Evolutionary conservation across 257 asterid species (phyloP).

Genomic region (Solanum bukasovii): DNA sequence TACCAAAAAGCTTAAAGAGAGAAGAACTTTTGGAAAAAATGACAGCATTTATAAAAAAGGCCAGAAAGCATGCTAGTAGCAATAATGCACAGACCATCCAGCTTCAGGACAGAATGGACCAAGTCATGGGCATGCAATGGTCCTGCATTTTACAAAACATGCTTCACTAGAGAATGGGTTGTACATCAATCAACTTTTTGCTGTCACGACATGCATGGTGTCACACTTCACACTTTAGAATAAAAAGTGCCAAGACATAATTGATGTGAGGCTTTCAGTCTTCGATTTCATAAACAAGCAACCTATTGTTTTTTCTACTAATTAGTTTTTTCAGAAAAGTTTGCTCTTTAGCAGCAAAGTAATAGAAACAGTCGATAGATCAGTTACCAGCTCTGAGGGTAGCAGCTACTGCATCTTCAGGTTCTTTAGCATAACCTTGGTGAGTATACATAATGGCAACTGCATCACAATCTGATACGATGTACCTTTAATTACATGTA

Average conservation of each 20-base stretch:
- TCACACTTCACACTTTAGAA: background rate
- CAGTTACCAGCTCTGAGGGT: constrained; percentile 65
- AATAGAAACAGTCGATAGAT: background rate
- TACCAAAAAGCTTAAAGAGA: background rate
- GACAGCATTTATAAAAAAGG: background rate
- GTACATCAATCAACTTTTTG: background rate
- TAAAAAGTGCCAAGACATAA: background rate
- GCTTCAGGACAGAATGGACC: background rate
- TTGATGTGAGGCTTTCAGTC: background rate
- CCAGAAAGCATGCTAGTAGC: background rate
- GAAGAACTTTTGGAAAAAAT: background rate
- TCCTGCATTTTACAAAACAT: background rate
- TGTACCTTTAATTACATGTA: constrained; percentile 25
- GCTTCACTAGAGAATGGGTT: background rate
- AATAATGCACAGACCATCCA: background rate
- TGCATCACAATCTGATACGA: constrained; percentile 64
- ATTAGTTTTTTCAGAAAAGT: background rate
- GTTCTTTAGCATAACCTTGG: constrained; percentile 50
- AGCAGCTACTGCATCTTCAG: constrained; percentile 69
- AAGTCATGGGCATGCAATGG: background rate
- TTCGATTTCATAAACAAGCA: background rate
- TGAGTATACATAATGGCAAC: constrained; percentile 34
- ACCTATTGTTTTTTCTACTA: background rate
- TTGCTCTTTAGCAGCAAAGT: background rate
- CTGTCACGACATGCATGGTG: background rate